Percentiles rank a stretch among this genome's conserved stretches.
Conservation (phyloP, 2,329 filamentous ascomycete genomes). For the Hypoxylon sp. region DNA sequence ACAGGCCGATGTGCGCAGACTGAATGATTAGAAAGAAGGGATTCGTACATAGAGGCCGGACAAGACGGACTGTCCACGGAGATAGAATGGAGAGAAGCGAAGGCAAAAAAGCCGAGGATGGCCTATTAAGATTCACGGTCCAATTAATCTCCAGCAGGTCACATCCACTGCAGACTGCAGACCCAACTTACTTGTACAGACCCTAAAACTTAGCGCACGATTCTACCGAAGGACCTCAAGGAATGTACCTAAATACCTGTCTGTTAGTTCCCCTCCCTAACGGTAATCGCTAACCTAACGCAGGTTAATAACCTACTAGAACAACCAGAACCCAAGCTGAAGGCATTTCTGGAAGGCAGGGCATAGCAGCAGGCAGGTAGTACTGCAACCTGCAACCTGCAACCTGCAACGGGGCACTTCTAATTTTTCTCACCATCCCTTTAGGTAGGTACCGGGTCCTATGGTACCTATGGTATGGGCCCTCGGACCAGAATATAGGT, state of each 20-base stretch:
- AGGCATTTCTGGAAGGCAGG: conserved; percentile 19
- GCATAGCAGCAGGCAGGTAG: conserved; percentile 14
- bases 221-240: conserved; percentile 31
- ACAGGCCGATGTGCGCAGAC: conserved; percentile 8
- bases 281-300: conserved; percentile 5
- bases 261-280: conserved; percentile 12
- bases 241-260: conserved; percentile 13
- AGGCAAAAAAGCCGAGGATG: conserved; percentile 34
- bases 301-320: conserved; percentile 12
- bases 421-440: conserved; percentile 28
- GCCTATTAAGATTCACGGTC: conserved; percentile 15
- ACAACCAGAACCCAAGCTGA: conserved; percentile 22
- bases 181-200: conserved; percentile 21
- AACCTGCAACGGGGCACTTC: conserved; percentile 23
- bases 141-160: conserved; percentile 40
- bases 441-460: conserved; percentile 11
- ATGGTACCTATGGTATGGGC: background rate
- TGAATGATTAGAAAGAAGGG: background rate
- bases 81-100: conserved; percentile 29
- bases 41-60: background rate
- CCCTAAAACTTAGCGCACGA: conserved; percentile 39
- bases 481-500: conserved; percentile 4
- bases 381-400: too few species aligned
- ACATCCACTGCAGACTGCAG: conserved; percentile 33
- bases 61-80: conserved; percentile 8